A percentile compares a stretch with the other conserved stretches of the same genome.
These are phyloP conservation scores for Neospermospora avenae DNA, from an alignment of 2,329 filamentous ascomycete species.

Conservation along the genomic window DNA sequence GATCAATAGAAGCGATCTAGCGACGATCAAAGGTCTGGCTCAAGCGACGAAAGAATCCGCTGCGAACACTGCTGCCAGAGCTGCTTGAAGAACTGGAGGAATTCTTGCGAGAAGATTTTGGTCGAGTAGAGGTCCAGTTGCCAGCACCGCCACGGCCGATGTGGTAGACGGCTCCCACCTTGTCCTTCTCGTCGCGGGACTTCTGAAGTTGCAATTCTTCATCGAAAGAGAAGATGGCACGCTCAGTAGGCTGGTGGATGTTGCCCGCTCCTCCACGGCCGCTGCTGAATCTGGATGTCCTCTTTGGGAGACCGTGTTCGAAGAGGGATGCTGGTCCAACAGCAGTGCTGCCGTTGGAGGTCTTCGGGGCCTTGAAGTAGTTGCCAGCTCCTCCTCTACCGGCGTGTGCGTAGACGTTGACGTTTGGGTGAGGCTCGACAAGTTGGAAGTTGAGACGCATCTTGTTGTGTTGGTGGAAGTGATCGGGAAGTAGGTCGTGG, in stretches of 20 bases:
- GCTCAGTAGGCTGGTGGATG: slow-evolving; percentile 29
- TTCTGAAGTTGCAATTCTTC: slow-evolving; percentile 33
- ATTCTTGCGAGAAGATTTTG: slow-evolving; percentile 25
- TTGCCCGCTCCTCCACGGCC: slow-evolving; percentile 36
- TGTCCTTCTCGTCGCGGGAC: slow-evolving; percentile 30
- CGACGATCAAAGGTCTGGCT: slow-evolving; percentile 25
- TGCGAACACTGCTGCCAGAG: slow-evolving; percentile 17
- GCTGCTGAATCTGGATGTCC: slow-evolving; percentile 28
- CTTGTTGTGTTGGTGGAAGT: background rate
- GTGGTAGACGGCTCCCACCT: slow-evolving; percentile 27
- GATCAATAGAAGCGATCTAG: slow-evolving; percentile 10
- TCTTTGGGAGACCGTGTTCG: slow-evolving; percentile 25
- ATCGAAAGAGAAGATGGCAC: slow-evolving; percentile 34
- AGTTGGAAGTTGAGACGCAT: slow-evolving; percentile 29
- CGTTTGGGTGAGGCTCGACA: slow-evolving; percentile 34
- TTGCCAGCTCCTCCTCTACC: slow-evolving; percentile 36
- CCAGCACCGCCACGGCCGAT: slow-evolving; percentile 34
- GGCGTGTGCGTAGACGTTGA: slow-evolving; percentile 28
- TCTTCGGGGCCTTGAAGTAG: slow-evolving; percentile 32
- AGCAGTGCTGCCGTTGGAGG: slow-evolving; percentile 25
- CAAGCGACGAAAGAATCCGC: slow-evolving; percentile 28
- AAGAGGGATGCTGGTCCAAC: slow-evolving; percentile 32
- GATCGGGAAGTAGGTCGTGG: background rate
- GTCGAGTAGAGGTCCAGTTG: slow-evolving; percentile 24
- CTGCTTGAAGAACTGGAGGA: slow-evolving; percentile 24